Evolutionary conservation across 2,329 filamentous ascomycete species (phyloP), one percentile per base, ranked within the genome.

Genomic region (Parastagonospora nodorum): DNA sequence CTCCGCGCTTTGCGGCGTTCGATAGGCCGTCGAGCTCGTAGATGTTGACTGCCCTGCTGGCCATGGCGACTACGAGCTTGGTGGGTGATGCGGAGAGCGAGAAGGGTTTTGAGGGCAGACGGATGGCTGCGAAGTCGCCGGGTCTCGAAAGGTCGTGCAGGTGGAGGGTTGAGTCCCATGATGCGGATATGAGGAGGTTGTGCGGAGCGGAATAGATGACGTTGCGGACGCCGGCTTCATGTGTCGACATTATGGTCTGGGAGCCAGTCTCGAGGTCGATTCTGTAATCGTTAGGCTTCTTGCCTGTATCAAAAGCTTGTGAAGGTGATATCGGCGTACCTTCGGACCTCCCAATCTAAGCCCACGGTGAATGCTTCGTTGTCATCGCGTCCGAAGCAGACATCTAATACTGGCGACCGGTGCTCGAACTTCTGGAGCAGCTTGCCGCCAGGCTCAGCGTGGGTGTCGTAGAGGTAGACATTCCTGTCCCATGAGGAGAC

Each of bases 31-130:
- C 80, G 29, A 99, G 82, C 68, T 97, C 90, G 82, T 97, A 97
- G 73, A 99, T 96, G 78, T 94, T 87, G 54, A 97, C 86, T n/a
- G 92, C 85, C 48, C 94, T 89, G 47, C 89, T 90, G 2, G 92
- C 90, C 94, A 99, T 97, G 60, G 92, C 92, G 50, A 99, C 90
- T 36, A 99, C 91, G 8, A 96, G 82, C 74, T 95, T 96, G 44
- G 89, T 92, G 42, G 88, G 80, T 31, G 92, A 83, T n/a, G 84
- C 73, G 29, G 83, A 89, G 41, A 97, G 80, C 10, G 92, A 92
- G 74, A 96, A 96, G 1, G 92, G 91, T 74, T 96, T 99, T 27
- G 87, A 88, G 0, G 89, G 90, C 16, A 96, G 86, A 2, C 82
- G 76, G 48, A 97, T 82, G 38, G 79, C 82, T 38, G 88, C 82